A percentile compares a stretch with the other conserved stretches of the same genome.
These are phyloP conservation scores for Sporobolomyces phaffii DNA, from an alignment of 768 basidiomycete species.

Conservation along the genomic window DNA sequence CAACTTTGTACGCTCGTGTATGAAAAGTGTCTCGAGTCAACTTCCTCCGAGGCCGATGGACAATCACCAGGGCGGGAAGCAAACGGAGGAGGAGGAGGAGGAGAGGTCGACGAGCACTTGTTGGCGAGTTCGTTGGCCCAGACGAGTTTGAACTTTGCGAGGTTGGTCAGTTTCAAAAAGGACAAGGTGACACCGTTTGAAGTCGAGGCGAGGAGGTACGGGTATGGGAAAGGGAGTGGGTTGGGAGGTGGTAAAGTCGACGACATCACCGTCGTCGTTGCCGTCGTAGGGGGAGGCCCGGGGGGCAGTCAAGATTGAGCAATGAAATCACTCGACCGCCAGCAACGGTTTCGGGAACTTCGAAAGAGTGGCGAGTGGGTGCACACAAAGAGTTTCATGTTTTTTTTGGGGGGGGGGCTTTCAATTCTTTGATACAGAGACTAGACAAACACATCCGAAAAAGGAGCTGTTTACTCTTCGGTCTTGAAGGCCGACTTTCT, in stretches of 20 bases:
- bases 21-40: conserved; percentile 2
- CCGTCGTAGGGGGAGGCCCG: conserved; percentile 17
- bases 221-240: conserved; percentile 4
- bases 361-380: too few relatives aligned
- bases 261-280: conserved; percentile 29
- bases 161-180: conserved; percentile 28
- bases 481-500: conserved; percentile 21
- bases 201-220: conserved; percentile 35
- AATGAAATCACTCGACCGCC: too few relatives aligned
- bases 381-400: too few relatives aligned
- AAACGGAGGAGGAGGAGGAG: background rate
- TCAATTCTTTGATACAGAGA: too few relatives aligned
- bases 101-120: conserved; percentile 1
- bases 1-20: conserved; percentile 10
- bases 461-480: background rate
- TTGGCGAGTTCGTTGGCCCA: conserved; percentile 23
- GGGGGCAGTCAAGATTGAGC: background rate
- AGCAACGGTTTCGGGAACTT: too few relatives aligned
- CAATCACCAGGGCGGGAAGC: too few relatives aligned
- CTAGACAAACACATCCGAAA: too few relatives aligned
- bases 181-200: conserved; percentile 40
- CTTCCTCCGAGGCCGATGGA: too few relatives aligned
- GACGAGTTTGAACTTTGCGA: conserved; percentile 34
- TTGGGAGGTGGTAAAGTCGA: conserved; percentile 41
- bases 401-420: too few relatives aligned